Base-by-base conservation (phyloP, 2,329 filamentous ascomycete genomes). In the Dactylellina parvicollis region DNA sequence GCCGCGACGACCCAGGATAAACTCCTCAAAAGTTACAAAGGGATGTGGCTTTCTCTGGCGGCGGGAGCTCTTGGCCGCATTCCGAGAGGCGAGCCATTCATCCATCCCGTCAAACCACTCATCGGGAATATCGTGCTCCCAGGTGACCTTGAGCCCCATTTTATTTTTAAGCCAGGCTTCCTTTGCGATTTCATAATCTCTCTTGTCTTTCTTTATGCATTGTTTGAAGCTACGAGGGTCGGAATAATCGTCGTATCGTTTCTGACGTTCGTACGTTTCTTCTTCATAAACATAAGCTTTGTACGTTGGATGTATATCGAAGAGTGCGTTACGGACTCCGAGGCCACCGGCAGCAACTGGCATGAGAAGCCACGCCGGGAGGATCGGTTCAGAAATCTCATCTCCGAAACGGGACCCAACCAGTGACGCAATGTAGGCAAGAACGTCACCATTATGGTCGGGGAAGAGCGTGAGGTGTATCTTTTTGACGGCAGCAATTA, bases 401-500 rank as follows among this genome's bases (percentile, higher is more conserved):
- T 69, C 49, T 5, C 49, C 32, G 73, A 89, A 90, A 0, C 85
- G 84, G 7, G 83, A 77, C 3, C 80, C 76, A 9, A 90, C 85
- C 4, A 82, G 80, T 12, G 80, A 79, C 55, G 86, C 85, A 1
- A 89, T 82, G 74, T 87, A 84, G n/a, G 84, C 83, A 0, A 84
- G 84, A 1, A 88, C 84, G 28, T 83, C 85, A 1, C 79, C 78
- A 0, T 79, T 76, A 3, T 80, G 77, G 3, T 80, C 77, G 1
- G 81, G 79, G 76, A 88, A 87, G 1, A 88, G 77, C 1, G 80
- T 79, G 18, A 79, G 79, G 76, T 88, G 85, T 54, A 88, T 86
- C 32, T 82, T 81, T 38, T 81, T 81, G 57, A 87, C 82, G 0
- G 85, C 85, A 2, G 80, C 78, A 57, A 87, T 81, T 62, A 86